phyloP scores from a whole-genome alignment of 2,329 filamentous ascomycete genomes.

The Elsinoe arachidis region DNA sequence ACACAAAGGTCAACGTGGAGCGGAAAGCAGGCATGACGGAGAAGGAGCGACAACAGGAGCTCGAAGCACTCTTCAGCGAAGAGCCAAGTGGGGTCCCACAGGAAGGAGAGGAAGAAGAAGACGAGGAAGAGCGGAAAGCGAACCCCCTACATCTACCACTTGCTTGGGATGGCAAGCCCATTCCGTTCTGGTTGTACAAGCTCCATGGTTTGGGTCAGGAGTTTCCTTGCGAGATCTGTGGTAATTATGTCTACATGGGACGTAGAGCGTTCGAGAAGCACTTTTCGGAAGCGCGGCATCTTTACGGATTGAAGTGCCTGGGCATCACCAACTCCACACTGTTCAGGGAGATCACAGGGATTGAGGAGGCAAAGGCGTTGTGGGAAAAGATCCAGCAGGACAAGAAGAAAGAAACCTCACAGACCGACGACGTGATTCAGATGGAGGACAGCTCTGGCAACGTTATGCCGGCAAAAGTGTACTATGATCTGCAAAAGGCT shows the following conservation, averaged over 20 bases:
- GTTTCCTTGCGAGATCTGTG: conserved; percentile 91
- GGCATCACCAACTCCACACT: conserved; percentile 86
- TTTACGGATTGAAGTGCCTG: conserved; percentile 87
- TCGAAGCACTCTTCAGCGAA: conserved; percentile 73
- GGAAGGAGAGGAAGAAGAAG: conserved; percentile 49
- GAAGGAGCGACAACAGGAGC: conserved; percentile 84
- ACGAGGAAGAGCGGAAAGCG: conserved; percentile 74
- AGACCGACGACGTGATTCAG: conserved; percentile 80
- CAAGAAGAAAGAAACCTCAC: conserved; percentile 65
- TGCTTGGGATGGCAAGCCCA: conserved; percentile 97
- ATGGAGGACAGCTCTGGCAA: conserved; percentile 98
- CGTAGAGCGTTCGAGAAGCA: conserved; percentile 95
- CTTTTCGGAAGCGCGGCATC: conserved; percentile 87
- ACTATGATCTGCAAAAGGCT: conserved; percentile 88
- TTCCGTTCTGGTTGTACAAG: conserved; percentile 98
- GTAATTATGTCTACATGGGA: conserved; percentile 98
- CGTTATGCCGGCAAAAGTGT: conserved; percentile 98
- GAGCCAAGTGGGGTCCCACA: conserved; percentile 31
- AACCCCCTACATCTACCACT: conserved; percentile 93
- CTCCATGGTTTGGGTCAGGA: conserved; percentile 91
- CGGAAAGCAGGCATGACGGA: conserved; percentile 97
- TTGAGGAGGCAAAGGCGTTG: conserved; percentile 76
- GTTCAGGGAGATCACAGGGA: conserved; percentile 88
- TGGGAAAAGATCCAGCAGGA: conserved; percentile 92
- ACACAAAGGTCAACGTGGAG: conserved; percentile 91